A percentile compares a stretch with the other conserved stretches of the same genome.
These are phyloP conservation scores for Candida fluviatilis DNA, from an alignment of 805 yeast genomes.

Conservation along the genomic window DNA sequence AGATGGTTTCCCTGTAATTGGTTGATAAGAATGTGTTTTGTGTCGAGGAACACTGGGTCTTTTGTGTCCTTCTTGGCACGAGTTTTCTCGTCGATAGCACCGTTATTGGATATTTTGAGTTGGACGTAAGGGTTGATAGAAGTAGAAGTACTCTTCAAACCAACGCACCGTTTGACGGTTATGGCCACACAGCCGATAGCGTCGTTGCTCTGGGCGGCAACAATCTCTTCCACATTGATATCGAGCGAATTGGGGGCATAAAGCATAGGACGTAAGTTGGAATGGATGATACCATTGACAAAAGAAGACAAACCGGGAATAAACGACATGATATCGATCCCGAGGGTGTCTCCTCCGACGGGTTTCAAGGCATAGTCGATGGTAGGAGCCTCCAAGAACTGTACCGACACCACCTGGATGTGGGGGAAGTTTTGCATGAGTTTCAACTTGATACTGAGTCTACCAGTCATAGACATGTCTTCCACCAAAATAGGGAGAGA, in stretches of 20 bases:
- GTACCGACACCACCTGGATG: conserved; percentile 65
- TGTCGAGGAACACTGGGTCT: conserved; percentile 65
- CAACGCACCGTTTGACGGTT: conserved; percentile 51
- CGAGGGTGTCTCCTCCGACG: conserved; percentile 85
- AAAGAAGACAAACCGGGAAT: conserved; percentile 75
- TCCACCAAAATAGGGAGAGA: conserved; percentile 75
- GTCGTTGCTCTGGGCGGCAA: conserved; percentile 61
- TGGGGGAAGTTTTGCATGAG: conserved; percentile 72
- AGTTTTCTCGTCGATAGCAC: conserved; percentile 48
- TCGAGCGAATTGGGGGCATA: conserved; percentile 82
- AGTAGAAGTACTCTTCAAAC: conserved; percentile 41
- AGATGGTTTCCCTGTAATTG: conserved; percentile 52
- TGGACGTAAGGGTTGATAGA: conserved; percentile 55
- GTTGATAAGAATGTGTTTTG: conserved; percentile 55
- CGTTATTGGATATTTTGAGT: conserved; percentile 33
- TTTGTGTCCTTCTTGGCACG: conserved; percentile 52
- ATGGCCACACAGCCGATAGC: conserved; percentile 69
- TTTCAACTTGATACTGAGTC: conserved; percentile 58
- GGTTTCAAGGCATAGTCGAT: conserved; percentile 81
- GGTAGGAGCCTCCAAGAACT: conserved; percentile 71
- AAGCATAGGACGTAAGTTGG: conserved; percentile 70
- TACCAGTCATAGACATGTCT: conserved; percentile 72
- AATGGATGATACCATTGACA: conserved; percentile 65
- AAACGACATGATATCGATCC: conserved; percentile 78
- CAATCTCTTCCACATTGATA: conserved; percentile 66